Base-by-base conservation (phyloP, 352 stramenopile genomes). In the Phytopythium sindhum region DNA sequence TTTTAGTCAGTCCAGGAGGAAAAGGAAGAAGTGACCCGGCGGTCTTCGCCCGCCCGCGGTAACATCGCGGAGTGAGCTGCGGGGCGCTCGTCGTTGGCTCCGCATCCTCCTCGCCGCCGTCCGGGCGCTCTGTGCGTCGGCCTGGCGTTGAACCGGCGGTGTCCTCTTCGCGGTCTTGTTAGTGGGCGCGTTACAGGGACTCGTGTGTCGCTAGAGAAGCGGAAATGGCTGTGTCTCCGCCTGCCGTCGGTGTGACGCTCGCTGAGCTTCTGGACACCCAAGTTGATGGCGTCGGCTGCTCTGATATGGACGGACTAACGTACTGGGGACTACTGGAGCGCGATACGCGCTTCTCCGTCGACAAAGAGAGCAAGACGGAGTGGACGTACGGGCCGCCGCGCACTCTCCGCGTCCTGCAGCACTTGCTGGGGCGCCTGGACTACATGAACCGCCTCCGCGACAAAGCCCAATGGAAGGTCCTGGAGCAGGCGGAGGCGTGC, bases 1-100 rank as follows among this genome's bases (percentile, higher is more conserved):
- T 51, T 51, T 51, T 51, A 51, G 44, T 51, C 44, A 51, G 44
- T 51, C n/a, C 7, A 28, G n/a, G 39, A 19, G 12, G 39, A 45
- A 19, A 15, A 45, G n/a, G 39, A n/a, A 2, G 39, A 45, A n/a
- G n/a, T n/a, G n/a, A n/a, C n/a, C n/a, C n/a, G n/a, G n/a, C n/a
- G n/a, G n/a, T n/a, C n/a, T n/a, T n/a, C n/a, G n/a, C n/a, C n/a
- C n/a, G n/a, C n/a, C n/a, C 39, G 39, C 39, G 39, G 39, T 45
- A 45, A 45, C 39, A n/a, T 45, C 39, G 39, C 39, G 39, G 39
- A 2, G 21, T 8, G 39, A 45, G 14, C 39, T 45, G 39, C 39
- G 39, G 39, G 39, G n/a, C 44, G 44, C 44, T 5, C 44, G 44
- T n/a, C 9, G 44, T 11, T 24, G 44, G 21, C 44, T n/a, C 44